These are phyloP conservation scores for Trichoderma arundinaceum DNA, from an alignment of 2,329 filamentous ascomycete genomes.

Conservation along the genomic window DNA sequence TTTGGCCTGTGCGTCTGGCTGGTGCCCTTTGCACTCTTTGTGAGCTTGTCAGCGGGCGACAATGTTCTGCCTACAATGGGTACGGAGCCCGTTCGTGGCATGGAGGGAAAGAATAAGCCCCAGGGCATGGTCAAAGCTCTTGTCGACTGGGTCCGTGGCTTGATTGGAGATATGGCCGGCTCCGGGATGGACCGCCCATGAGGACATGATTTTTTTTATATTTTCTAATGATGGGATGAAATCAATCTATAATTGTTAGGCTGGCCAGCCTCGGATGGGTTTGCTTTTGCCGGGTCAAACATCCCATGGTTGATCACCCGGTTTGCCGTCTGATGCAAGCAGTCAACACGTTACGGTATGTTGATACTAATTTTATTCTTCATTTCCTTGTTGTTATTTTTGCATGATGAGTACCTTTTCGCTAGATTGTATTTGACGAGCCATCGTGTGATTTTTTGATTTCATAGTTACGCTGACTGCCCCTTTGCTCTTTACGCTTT, in stretches of 20 bases:
- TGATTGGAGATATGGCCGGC: slow-evolving; percentile 54
- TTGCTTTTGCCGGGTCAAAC: neutral
- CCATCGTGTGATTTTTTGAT: slow-evolving; percentile 43
- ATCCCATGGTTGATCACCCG: neutral
- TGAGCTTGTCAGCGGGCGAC: slow-evolving; percentile 90
- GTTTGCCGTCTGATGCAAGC: neutral
- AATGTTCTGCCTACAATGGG: slow-evolving; percentile 95
- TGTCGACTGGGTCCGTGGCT: slow-evolving; percentile 62
- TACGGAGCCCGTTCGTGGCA: slow-evolving; percentile 59
- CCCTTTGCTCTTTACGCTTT: neutral
- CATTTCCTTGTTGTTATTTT: slow-evolving; percentile 26
- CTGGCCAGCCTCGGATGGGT: neutral
- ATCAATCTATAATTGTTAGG: neutral
- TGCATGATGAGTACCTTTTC: slow-evolving; percentile 50
- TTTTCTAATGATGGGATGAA: slow-evolving; percentile 2
- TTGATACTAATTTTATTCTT: slow-evolving; percentile 31
- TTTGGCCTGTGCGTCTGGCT: slow-evolving; percentile 98
- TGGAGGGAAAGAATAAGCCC: slow-evolving; percentile 56
- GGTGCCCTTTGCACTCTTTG: slow-evolving; percentile 92
- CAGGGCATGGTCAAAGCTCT: slow-evolving; percentile 71
- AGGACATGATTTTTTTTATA: neutral
- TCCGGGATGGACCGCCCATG: slow-evolving; percentile 36
- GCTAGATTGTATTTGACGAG: slow-evolving; percentile 58
- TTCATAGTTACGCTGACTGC: slow-evolving; percentile 43
- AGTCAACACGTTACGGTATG: slow-evolving; percentile 6